A percentile compares a stretch with the other conserved stretches of the same genome.
These are phyloP conservation scores for Xylaria sp. DNA, from an alignment of 2,329 filamentous ascomycete species.

Conservation along the genomic window DNA sequence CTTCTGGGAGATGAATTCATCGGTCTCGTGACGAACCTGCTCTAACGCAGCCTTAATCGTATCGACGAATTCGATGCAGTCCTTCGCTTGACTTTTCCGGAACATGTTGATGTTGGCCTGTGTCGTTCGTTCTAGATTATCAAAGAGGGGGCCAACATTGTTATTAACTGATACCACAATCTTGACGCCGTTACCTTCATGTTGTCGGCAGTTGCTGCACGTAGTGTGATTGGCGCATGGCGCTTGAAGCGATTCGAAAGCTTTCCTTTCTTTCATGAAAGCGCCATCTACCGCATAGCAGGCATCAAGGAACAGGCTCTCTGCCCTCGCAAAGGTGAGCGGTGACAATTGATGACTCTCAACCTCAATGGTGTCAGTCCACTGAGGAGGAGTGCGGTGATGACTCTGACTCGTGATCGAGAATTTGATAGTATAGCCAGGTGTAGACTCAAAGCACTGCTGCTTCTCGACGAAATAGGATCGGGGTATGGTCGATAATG, in stretches of 20 bases:
- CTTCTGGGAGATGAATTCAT: conserved; percentile 37
- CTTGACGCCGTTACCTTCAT: conserved; percentile 41
- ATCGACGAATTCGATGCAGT: conserved; percentile 42
- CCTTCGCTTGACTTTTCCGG: conserved; percentile 36
- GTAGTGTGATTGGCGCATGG: conserved; percentile 35
- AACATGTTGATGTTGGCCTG: conserved; percentile 43
- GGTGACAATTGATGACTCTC: conserved; percentile 45
- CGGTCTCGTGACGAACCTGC: conserved; percentile 37
- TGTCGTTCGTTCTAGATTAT: conserved; percentile 40
- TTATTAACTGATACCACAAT: conserved; percentile 44
- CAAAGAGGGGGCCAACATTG: conserved; percentile 45
- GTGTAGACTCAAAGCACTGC: conserved; percentile 42
- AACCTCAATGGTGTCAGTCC: conserved; percentile 39
- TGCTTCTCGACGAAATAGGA: conserved; percentile 40
- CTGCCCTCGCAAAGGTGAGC: conserved; percentile 41
- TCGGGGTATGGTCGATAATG: conserved; percentile 43
- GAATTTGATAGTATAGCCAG: conserved; percentile 47
- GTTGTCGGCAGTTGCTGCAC: conserved; percentile 36
- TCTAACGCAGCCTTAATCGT: conserved; percentile 36
- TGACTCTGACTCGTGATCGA: conserved; percentile 40
- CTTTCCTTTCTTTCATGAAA: conserved; percentile 38
- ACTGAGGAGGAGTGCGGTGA: conserved; percentile 32
- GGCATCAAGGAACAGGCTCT: conserved; percentile 43
- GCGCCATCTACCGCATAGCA: conserved; percentile 39
- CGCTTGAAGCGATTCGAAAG: conserved; percentile 38